Base-by-base conservation (phyloP, 208 protist species). In the Acanthamoeba healyi region DNA sequence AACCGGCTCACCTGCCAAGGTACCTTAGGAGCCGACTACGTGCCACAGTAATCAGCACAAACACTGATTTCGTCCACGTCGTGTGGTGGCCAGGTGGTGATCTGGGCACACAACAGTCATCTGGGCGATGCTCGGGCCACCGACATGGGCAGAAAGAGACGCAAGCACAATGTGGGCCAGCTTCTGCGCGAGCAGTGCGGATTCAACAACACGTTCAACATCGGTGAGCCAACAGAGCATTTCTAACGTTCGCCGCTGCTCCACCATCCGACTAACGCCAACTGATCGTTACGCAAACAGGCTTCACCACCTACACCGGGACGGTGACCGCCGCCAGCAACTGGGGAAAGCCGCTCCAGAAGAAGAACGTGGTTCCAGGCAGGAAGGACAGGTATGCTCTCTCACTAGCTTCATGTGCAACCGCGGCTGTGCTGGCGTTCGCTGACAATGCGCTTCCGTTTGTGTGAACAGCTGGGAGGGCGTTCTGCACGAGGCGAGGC, bases 31-130 rank as follows among this genome's bases (percentile, higher is more conserved):
- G n/a, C 26, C 38, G 0, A 9, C 63, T 42, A 7, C 34, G 6
- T 74, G 10, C 32, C 17, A 0, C 29, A 6, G 49, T 26, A 19
- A 54, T 54, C 49, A 19, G 4, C 49, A n/a, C 5, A 17, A 24
- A 26, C 19, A 56, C 49, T 24, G 49, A 54, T n/a, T n/a, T n/a
- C 49, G 49, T 19, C 4, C 22, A 1, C 15, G 44, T 49, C 26
- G 1, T 29, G 3, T 54, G 3, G 38, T 61, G 0, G 7, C 65
- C 32, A 58, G 44, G 56, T 95, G 51, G 44, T 95, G 2, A 86
- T 86, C 17, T 95, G 89, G 89, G 94, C 94, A 63, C 94, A 95
- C 34, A 95, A 95, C 90, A 82, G 54, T 40, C 94, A 95, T 44
- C 56, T 94, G 58, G 94, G 94, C 14, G 90, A 95, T 49, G 87